Percentiles rank a stretch among this genome's conserved stretches.
These are phyloP conservation scores for Solanum raphanifolium DNA, from an alignment of 257 asterid species.

Conservation along the genomic window DNA sequence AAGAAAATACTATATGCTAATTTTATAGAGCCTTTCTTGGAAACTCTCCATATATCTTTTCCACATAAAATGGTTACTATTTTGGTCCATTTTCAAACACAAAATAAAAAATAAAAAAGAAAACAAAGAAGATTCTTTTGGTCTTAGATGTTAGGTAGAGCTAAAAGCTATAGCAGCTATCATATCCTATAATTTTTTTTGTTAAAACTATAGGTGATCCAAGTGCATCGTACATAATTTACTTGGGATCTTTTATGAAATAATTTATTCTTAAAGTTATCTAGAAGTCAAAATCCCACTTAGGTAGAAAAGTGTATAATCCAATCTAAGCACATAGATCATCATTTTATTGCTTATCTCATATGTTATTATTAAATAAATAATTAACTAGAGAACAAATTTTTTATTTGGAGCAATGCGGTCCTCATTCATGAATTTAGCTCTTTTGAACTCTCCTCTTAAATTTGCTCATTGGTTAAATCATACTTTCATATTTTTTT, in stretches of 20 bases:
- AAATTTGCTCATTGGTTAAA: background rate
- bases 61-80: background rate
- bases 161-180: background rate
- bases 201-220: background rate
- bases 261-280: background rate
- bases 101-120: background rate
- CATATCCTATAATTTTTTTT: background rate
- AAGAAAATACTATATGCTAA: background rate
- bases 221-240: background rate
- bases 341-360: background rate
- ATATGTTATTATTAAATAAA: background rate
- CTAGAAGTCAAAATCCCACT: background rate
- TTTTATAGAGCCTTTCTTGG: background rate
- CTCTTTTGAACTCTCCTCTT: background rate
- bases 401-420: background rate
- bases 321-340: constrained; percentile 1
- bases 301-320: background rate
- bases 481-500: too few relatives aligned
- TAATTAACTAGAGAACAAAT: background rate
- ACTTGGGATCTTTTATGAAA: background rate
- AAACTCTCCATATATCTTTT: background rate
- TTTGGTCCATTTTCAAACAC: background rate
- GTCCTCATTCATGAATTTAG: background rate
- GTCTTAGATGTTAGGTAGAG: background rate
- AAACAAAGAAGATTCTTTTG: background rate